Evolutionary conservation across 306 rosid species (phyloP), one percentile per base, ranked within the genome.

Genomic region (Vachellia pachyceras): DNA sequence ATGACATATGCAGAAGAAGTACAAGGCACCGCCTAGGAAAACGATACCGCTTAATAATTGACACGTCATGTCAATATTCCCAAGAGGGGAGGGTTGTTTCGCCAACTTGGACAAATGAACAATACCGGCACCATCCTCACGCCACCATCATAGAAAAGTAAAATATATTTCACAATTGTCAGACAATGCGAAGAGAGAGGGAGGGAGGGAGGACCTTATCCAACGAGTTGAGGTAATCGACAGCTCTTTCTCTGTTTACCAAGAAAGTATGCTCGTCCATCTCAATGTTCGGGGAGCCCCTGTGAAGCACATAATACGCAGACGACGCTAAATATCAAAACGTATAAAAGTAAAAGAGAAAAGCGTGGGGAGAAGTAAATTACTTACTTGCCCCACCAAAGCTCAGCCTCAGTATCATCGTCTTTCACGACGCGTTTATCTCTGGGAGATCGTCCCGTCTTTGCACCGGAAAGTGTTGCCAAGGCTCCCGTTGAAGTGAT

Each of bases 361-460:
- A 37, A 4, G 73, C 86, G 42, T 2, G 10, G 6, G 0, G 55
- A 61, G 39, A 39, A 40, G 42, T 3, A 88, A 8, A 8, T 2
- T 1, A 42, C 97, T 80, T 81, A 95, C 99, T 87, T 95, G 86
- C 97, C 99, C 99, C 97, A 95, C 99, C 99, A 95, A 81, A 95
- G 97, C 63, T 91, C 97, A 20, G 84, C 66, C 82, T 89, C 93
- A 0, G 92, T 89, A 12, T 79, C 80, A 7, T 88, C 87, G 72
- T 93, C 99, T 73, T 73, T 91, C 5, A 95, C 97, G 0, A 95
- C 95, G 7, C 99, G 94, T 70, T 91, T 93, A 80, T 95, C 99
- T 61, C 95, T 91, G 0, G 99, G 99, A 39, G 97, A 86, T 10
- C 99, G 95, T 46, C 99, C 99, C 0, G 99, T 95, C 86, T 95